Percentiles rank a stretch among this genome's conserved stretches.
These are phyloP conservation scores for Mayamaea pseudoterrestris DNA, from an alignment of 108 stramenopile species.

Conservation along the genomic window DNA sequence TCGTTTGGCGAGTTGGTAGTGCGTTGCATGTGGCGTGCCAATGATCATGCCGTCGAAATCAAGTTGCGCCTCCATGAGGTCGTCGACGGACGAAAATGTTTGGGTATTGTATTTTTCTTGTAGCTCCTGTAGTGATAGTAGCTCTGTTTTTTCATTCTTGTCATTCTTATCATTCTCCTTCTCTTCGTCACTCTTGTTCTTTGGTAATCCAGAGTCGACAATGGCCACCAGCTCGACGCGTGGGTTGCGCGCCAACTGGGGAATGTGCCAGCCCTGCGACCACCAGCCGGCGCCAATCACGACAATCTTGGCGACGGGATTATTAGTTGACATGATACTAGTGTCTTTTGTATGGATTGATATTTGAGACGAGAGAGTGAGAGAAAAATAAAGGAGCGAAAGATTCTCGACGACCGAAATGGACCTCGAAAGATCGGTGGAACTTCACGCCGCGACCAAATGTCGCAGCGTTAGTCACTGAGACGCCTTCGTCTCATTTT, in stretches of 20 bases:
- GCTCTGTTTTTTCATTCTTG: slow-evolving; percentile 25
- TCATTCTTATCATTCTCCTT: slow-evolving; percentile 22
- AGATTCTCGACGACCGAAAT: too few species aligned
- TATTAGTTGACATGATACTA: too few species aligned
- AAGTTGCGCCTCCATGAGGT: slow-evolving; percentile 24
- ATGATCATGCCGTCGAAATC: slow-evolving; percentile 47
- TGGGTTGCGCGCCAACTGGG: slow-evolving; percentile 32
- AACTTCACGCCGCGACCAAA: too few species aligned
- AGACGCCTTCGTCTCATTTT: too few species aligned
- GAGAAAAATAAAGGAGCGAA: too few species aligned
- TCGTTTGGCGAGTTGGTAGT: slow-evolving; percentile 28
- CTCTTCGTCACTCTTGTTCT: slow-evolving; percentile 12
- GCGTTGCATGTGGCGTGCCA: slow-evolving; percentile 55
- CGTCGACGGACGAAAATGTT: slow-evolving; percentile 28
- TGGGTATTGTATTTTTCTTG: slow-evolving; percentile 25
- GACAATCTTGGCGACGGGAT: slow-evolving; percentile 32
- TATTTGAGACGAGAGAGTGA: too few species aligned
- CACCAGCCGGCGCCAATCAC: slow-evolving; percentile 70
- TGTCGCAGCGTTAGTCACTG: too few species aligned
- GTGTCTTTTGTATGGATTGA: too few species aligned
- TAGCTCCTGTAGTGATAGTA: slow-evolving; percentile 30
- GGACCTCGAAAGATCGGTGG: too few species aligned
- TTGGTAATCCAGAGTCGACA: slow-evolving; percentile 36
- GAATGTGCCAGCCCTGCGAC: slow-evolving; percentile 70
- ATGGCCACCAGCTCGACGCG: slow-evolving; percentile 31